Conservation (phyloP, 768 basidiomycete species). For the Tephrocybe sp. region DNA sequence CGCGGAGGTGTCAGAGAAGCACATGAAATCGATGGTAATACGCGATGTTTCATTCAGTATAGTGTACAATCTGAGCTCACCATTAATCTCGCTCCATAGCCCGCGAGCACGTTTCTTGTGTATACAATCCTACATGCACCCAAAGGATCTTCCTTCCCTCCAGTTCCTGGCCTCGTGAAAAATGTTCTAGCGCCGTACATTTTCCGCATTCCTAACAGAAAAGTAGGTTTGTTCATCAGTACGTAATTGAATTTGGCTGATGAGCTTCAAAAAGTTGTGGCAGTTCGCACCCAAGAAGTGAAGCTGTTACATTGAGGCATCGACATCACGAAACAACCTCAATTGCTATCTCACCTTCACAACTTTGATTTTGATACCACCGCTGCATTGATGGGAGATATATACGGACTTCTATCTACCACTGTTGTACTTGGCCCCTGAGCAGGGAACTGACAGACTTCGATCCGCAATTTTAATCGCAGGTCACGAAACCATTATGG, state of each 20-base stretch:
- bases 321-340: no score
- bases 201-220: slow-evolving; percentile 17
- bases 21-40: slow-evolving; percentile 22
- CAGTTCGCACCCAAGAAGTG: slow-evolving; percentile 3
- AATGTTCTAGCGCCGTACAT: slow-evolving; percentile 18
- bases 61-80: background rate
- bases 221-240: slow-evolving; percentile 8
- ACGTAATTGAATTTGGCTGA: slow-evolving; percentile 13
- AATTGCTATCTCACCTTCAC: background rate
- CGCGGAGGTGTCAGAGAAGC: slow-evolving; percentile 15
- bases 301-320: background rate
- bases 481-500: background rate
- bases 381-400: no score
- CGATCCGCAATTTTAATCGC: no score
- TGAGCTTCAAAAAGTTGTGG: slow-evolving; percentile 3
- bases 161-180: slow-evolving; percentile 15
- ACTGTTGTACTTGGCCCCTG: no score
- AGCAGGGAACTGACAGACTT: no score
- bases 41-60: background rate
- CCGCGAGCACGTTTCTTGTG: slow-evolving; percentile 17
- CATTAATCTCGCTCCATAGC: background rate
- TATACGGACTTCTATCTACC: no score
- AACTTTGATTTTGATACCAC: no score
- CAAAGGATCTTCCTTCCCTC: slow-evolving; percentile 18
- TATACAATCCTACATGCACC: slow-evolving; percentile 18